Evolutionary conservation across 805 yeast species (phyloP), one percentile per base, ranked within the genome.

Genomic region (Ascoidea tarda): DNA sequence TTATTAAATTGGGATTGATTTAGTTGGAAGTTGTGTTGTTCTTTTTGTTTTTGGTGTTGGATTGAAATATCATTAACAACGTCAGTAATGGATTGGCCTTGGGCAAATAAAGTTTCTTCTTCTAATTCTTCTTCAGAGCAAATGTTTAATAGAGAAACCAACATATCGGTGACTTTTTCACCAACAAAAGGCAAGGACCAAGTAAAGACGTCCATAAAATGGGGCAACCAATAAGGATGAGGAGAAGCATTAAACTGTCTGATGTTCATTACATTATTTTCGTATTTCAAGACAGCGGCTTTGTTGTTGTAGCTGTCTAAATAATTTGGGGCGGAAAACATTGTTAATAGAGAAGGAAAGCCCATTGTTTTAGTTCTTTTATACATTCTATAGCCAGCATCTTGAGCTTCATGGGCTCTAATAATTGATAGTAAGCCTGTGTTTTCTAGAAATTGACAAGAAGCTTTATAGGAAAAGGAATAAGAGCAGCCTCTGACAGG

Each of bases 141-240:
- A 53, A 93, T 87, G 66, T 91, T 91, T 64, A 93, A 75, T 46
- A 91, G 86, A 0, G 93, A 79, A 28, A 88, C 85, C 63, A 91
- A 74, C 84, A 91, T 90, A 64, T 93, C 98, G 12, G 96, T 87
- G 52, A 90, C 86, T 63, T 93, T 87, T 65, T 91, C 96, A 21
- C 97, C 98, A 31, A 93, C 97, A 71, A 93, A 91, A 6, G 98
- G 99, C 53, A 91, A 72, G 1, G 96, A 87, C 98, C 98, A 93
- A 8, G 96, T 84, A 67, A 91, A 91, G 5, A 91, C 96, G 66
- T 93, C 97, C 95, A 90, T 88, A 61, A 90, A 87, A 66, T 89
- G 89, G 6, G 98, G 98, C 59, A 93, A 73, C 88, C 95, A 89
- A 69, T 93, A 91, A 1, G 99, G 99, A 68, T 91, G 98, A 5